These are phyloP conservation scores for Ophiostoma quercus DNA, from an alignment of 2,329 filamentous ascomycete species.

Conservation along the genomic window DNA sequence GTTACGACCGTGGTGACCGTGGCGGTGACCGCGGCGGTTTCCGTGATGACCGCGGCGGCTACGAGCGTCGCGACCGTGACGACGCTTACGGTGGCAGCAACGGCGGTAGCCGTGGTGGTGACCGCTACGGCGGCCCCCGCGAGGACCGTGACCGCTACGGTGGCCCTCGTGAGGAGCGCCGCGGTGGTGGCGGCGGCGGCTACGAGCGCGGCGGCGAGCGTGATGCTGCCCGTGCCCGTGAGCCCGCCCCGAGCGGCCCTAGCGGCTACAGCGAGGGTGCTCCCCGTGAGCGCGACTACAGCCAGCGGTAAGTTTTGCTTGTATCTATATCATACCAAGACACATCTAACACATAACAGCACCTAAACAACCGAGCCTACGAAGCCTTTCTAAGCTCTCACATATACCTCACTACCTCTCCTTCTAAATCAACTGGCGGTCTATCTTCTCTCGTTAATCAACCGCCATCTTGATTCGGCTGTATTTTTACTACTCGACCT, in stretches of 20 bases:
- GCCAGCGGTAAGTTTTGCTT: conserved; percentile 34
- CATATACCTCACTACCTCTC: conserved; percentile 10
- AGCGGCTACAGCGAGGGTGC: conserved; percentile 41
- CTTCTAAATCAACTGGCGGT: conserved; percentile 1
- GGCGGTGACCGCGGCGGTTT: conserved; percentile 23
- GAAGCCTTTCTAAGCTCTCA: background rate
- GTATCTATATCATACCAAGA: background rate
- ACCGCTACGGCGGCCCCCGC: conserved; percentile 44
- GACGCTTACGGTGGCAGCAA: conserved; percentile 33
- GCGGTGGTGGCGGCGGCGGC: conserved; percentile 32
- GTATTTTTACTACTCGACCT: conserved; percentile 16
- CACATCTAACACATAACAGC: background rate
- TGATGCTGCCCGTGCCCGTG: conserved; percentile 26
- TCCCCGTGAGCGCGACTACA: conserved; percentile 43
- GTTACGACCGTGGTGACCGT: conserved; percentile 17
- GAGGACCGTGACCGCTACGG: conserved; percentile 44
- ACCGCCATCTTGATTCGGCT: conserved; percentile 10
- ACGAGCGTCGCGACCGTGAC: conserved; percentile 49
- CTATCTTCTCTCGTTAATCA: conserved; percentile 13
- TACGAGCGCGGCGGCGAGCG: conserved; percentile 31
- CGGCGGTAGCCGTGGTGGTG: conserved; percentile 40
- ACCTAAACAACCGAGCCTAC: conserved; percentile 7
- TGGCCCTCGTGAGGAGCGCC: conserved; percentile 33
- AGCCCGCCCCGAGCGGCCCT: conserved; percentile 33
- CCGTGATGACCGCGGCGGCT: conserved; percentile 38